Percentiles rank a stretch among this genome's conserved stretches.
Evolutionary conservation across 192 early-diverging fungal species (phyloP).

Genomic region (Chytriomyces confervae): DNA sequence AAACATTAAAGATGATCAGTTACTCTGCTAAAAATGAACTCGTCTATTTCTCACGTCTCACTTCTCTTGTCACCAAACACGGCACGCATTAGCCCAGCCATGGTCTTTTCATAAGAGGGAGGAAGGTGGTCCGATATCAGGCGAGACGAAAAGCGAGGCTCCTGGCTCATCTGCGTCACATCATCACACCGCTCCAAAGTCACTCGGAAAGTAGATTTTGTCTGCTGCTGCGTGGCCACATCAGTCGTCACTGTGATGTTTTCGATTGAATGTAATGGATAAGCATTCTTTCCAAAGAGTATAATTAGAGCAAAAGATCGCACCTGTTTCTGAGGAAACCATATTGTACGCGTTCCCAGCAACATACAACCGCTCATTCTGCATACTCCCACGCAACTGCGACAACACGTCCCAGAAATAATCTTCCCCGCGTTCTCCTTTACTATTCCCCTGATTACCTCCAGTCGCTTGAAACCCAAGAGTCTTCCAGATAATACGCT

Average conservation of each 20-base stretch:
- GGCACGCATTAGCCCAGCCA: slow-evolving; percentile 42
- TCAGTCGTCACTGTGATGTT: slow-evolving; percentile 12
- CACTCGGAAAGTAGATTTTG: slow-evolving; percentile 30
- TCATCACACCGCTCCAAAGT: slow-evolving; percentile 71
- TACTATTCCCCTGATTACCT: neutral
- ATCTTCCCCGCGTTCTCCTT: slow-evolving; percentile 65
- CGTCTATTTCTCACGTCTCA: neutral
- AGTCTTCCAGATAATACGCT: slow-evolving; percentile 51
- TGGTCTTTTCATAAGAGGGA: slow-evolving; percentile 68
- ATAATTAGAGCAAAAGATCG: neutral
- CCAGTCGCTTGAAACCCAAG: slow-evolving; percentile 41
- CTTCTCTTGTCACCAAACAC: slow-evolving; percentile 23
- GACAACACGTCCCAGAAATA: slow-evolving; percentile 85
- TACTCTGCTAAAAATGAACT: neutral
- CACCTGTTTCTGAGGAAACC: slow-evolving; percentile 46
- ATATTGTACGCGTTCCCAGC: slow-evolving; percentile 73
- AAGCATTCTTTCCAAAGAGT: slow-evolving; percentile 8
- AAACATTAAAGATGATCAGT: too few relatives aligned
- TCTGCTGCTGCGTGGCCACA: neutral
- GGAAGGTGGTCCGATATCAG: slow-evolving; percentile 84
- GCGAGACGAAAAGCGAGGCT: slow-evolving; percentile 78
- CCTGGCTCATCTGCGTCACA: slow-evolving; percentile 77
- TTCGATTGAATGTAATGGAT: neutral
- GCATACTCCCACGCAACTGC: slow-evolving; percentile 80
- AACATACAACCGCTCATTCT: slow-evolving; percentile 80